Conservation (phyloP, 2,329 filamentous ascomycete species). For the Didymella pomorum region DNA sequence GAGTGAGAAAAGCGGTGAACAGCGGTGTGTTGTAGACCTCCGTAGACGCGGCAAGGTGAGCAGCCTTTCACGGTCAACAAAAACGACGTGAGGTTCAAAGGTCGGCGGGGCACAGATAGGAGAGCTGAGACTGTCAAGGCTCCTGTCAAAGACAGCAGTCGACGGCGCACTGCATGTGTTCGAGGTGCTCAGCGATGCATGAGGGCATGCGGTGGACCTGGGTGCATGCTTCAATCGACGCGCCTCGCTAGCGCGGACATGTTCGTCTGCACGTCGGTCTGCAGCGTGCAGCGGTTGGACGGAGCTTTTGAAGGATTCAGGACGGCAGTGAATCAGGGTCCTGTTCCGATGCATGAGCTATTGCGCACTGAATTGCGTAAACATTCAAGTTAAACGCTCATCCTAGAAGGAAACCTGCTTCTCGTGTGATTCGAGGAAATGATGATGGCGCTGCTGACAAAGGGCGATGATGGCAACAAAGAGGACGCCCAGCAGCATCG, state of each 20-base stretch:
- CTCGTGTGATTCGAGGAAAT: conserved; percentile 7
- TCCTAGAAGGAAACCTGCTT: conserved; percentile 19
- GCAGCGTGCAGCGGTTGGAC: conserved; percentile 11
- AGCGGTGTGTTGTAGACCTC: conserved; percentile 16
- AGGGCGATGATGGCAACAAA: conserved; percentile 10
- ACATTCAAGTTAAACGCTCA: background rate
- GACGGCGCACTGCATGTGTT: conserved; percentile 12
- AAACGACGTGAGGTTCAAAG: conserved; percentile 10
- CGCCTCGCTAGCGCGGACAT: conserved; percentile 9
- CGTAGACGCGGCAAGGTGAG: conserved; percentile 1
- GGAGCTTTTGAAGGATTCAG: conserved; percentile 5
- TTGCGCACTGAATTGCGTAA: conserved; percentile 18
- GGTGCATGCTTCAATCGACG: conserved; percentile 8
- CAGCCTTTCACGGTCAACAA: conserved; percentile 4
- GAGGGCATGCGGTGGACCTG: conserved; percentile 2
- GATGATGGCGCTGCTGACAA: conserved; percentile 15
- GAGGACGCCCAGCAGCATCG: conserved; percentile 7
- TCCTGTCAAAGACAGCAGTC: conserved; percentile 5
- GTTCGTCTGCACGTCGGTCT: conserved; percentile 8
- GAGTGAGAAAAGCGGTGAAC: conserved; percentile 17
- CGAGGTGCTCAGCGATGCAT: conserved; percentile 12
- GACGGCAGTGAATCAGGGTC: conserved; percentile 20
- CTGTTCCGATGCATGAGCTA: conserved; percentile 20
- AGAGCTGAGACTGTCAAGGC: conserved; percentile 14
- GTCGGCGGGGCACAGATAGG: conserved; percentile 1